A percentile compares a stretch with the other conserved stretches of the same genome.
phyloP scores from a whole-genome alignment of 257 asterid genomes.

The Plantago elongata region DNA sequence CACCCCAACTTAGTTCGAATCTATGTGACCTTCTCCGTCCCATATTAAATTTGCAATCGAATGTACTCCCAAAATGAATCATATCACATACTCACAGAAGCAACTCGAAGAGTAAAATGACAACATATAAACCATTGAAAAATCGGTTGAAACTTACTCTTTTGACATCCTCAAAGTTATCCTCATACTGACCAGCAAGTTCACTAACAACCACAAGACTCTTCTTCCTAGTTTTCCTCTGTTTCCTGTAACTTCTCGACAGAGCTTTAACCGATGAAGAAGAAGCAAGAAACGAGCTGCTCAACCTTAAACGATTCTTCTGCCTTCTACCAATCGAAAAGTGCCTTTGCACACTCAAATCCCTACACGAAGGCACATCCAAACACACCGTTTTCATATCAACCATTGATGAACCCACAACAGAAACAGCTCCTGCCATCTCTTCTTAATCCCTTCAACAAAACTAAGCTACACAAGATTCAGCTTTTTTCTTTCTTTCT shows the following conservation, averaged over 20 bases:
- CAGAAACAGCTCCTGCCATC: conserved; percentile 53
- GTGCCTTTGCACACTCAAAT: conserved; percentile 26
- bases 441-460: conserved; percentile 9
- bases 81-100: not conserved
- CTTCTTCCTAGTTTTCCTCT: conserved; percentile 27
- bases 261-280: conserved; percentile 31
- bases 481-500: not conserved
- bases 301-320: conserved; percentile 29
- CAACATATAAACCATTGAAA: not conserved
- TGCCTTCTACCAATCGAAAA: conserved; percentile 29
- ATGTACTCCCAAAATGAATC: no score
- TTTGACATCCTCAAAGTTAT: conserved; percentile 59
- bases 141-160: conserved; percentile 25
- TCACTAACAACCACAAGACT: conserved; percentile 39
- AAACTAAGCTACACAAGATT: not conserved
- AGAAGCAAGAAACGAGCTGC: conserved; percentile 46
- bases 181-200: conserved; percentile 61
- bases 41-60: no score
- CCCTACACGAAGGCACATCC: conserved; percentile 45
- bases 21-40: no score
- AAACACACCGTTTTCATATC: conserved; percentile 41
- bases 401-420: conserved; percentile 51
- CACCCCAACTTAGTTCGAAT: no score
- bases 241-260: conserved; percentile 27
- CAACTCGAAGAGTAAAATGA: not conserved